Evolutionary conservation across 768 basidiomycete species (phyloP).

Genomic region (Lepiota brunneoincarnata): DNA sequence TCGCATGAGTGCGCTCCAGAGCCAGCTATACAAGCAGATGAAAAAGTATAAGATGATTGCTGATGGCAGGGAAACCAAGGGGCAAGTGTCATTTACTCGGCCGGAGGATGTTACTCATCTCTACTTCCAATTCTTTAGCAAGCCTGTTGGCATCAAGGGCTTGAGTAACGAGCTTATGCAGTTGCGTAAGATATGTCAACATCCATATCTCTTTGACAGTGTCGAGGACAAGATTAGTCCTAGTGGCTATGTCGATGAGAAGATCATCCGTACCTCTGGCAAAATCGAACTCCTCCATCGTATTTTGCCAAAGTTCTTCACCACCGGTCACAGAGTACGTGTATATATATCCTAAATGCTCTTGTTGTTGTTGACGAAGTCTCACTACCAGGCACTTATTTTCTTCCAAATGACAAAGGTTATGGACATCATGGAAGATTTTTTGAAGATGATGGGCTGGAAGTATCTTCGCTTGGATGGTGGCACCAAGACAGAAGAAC

Average conservation of each 20-base stretch:
- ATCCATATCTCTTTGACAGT: constrained; percentile 94
- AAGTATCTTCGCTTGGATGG: constrained; percentile 93
- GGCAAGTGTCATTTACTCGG: constrained; percentile 42
- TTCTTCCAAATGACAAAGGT: constrained; percentile 99
- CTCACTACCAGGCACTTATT: constrained; percentile 71
- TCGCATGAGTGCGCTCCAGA: constrained; percentile 90
- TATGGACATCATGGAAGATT: constrained; percentile 98
- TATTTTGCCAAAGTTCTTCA: constrained; percentile 92
- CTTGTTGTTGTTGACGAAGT: constrained; percentile 8
- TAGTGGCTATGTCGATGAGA: constrained; percentile 76
- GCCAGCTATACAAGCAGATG: constrained; percentile 94
- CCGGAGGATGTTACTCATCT: constrained; percentile 8
- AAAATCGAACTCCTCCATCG: constrained; percentile 92
- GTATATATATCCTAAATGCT: background rate
- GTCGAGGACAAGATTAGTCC: constrained; percentile 95
- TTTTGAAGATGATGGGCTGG: constrained; percentile 82
- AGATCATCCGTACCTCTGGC: constrained; percentile 82
- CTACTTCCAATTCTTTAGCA: constrained; percentile 35
- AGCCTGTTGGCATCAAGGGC: constrained; percentile 79
- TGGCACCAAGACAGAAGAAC: constrained; percentile 94
- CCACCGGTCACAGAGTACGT: constrained; percentile 83
- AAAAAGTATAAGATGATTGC: constrained; percentile 98
- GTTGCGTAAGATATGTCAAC: constrained; percentile 96
- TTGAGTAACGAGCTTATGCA: constrained; percentile 97
- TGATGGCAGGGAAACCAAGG: constrained; percentile 70